Evolutionary conservation across 352 stramenopile species (phyloP).

Genomic region (Phytophthora pinifolia): DNA sequence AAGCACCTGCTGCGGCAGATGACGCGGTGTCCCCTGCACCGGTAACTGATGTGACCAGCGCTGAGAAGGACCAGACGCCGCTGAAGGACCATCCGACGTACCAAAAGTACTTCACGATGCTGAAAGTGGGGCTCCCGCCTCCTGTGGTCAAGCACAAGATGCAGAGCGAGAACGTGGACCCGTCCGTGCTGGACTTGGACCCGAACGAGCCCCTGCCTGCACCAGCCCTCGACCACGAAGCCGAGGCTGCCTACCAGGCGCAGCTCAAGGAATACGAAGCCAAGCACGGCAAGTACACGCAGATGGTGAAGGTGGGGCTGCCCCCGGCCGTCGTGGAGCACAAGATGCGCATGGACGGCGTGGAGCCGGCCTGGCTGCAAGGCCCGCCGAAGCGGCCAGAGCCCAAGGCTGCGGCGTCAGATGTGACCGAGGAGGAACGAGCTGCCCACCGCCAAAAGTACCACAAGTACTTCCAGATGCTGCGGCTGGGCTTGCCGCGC

Average conservation of each 20-base stretch:
- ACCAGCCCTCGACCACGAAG: slow-evolving; percentile 31
- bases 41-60: slow-evolving; percentile 5
- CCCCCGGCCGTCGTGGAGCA: slow-evolving; percentile 69
- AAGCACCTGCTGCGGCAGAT: slow-evolving; percentile 12
- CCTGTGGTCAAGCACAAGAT: slow-evolving; percentile 81
- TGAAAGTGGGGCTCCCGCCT: slow-evolving; percentile 67
- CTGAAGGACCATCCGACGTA: slow-evolving; percentile 74
- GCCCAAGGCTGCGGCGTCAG: slow-evolving; percentile 20
- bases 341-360: slow-evolving; percentile 84
- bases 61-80: slow-evolving; percentile 33
- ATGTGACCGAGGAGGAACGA: slow-evolving; percentile 51
- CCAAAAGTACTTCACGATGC: slow-evolving; percentile 81
- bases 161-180: slow-evolving; percentile 65
- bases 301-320: slow-evolving; percentile 83
- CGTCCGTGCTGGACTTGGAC: slow-evolving; percentile 61
- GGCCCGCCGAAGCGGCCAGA: slow-evolving; percentile 43
- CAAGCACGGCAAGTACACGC: slow-evolving; percentile 69
- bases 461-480: slow-evolving; percentile 85
- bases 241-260: slow-evolving; percentile 48
- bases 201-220: slow-evolving; percentile 50
- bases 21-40: neutral
- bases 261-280: slow-evolving; percentile 64
- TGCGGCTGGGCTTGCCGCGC: slow-evolving; percentile 70
- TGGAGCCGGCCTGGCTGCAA: slow-evolving; percentile 65
- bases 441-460: slow-evolving; percentile 69